Evolutionary conservation across 768 basidiomycete genomes (phyloP).

Genomic region (Exidia glandulosa): DNA sequence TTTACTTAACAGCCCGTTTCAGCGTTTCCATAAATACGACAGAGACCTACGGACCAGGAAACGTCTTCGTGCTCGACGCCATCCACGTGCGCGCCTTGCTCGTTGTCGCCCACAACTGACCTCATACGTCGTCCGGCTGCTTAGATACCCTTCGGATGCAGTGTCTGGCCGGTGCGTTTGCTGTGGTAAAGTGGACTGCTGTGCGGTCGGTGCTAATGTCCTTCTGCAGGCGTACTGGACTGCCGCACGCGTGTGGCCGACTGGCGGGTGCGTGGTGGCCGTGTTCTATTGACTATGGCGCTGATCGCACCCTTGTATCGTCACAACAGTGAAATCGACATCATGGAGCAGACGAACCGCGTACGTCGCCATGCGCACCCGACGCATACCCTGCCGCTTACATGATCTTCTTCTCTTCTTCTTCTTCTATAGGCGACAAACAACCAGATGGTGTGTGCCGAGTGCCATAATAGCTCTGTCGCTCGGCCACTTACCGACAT

Average conservation of each 20-base stretch:
- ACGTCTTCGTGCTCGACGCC: background rate
- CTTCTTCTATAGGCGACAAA: background rate
- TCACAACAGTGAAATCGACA: background rate
- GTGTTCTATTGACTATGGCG: background rate
- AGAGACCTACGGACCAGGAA: background rate
- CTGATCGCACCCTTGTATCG: background rate
- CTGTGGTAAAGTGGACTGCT: background rate
- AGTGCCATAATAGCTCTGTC: background rate
- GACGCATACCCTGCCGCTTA: background rate
- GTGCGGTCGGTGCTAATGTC: background rate
- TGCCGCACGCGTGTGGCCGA: background rate
- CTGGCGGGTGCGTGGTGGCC: background rate
- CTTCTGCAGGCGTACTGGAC: background rate
- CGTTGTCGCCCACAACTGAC: background rate
- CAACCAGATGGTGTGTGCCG: background rate
- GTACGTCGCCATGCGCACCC: background rate
- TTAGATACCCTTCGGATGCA: background rate
- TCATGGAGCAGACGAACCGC: slow-evolving; percentile 1
- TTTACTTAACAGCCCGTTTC: too few relatives aligned
- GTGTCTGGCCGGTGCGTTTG: background rate
- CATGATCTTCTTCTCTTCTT: background rate
- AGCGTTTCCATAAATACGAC: background rate
- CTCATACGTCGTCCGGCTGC: background rate
- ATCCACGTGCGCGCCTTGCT: background rate
- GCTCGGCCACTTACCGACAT: background rate